phyloP scores from a whole-genome alignment of 371 early-diverging fungal species.

The Mucor lusitanicus region DNA sequence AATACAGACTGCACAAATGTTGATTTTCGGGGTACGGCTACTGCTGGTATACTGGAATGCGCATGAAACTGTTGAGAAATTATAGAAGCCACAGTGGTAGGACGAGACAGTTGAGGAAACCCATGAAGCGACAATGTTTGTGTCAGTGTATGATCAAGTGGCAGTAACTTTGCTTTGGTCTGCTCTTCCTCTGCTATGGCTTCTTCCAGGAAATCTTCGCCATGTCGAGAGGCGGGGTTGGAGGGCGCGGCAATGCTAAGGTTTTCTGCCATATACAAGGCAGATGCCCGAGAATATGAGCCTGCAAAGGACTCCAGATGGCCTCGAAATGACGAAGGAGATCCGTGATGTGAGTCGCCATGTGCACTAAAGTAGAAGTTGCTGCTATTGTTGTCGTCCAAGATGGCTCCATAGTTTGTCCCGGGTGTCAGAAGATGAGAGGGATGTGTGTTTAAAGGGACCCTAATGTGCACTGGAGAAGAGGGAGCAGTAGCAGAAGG shows the following conservation, averaged over 20 bases:
- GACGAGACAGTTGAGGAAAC: conserved; percentile 9
- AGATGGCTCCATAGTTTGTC: not conserved
- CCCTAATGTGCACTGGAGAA: conserved; percentile 8
- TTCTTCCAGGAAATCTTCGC: conserved; percentile 5
- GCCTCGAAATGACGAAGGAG: conserved; percentile 23
- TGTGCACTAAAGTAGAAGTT: conserved; percentile 4
- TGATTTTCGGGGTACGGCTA: not conserved
- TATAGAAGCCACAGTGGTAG: conserved; percentile 15
- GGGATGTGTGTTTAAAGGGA: conserved; percentile 35
- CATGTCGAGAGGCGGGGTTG: conserved; percentile 6
- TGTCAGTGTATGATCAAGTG: conserved; percentile 13
- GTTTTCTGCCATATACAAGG: conserved; percentile 36
- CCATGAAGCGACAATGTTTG: conserved; percentile 12
- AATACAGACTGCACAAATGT: conserved; percentile 51
- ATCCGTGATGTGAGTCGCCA: not conserved
- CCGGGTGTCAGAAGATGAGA: conserved; percentile 19
- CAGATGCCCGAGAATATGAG: conserved; percentile 39
- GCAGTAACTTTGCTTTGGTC: conserved; percentile 5
- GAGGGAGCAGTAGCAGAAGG: not conserved
- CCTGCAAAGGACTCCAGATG: conserved; percentile 34
- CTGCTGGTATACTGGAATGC: conserved; percentile 5
- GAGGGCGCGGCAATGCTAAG: not conserved
- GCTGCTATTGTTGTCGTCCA: not conserved
- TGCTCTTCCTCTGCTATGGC: not conserved
- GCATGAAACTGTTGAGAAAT: conserved; percentile 12